Evolutionary conservation across 1,284 basidiomycete genomes (phyloP), one percentile per base, ranked within the genome.

Genomic region (Peniophora sp.): DNA sequence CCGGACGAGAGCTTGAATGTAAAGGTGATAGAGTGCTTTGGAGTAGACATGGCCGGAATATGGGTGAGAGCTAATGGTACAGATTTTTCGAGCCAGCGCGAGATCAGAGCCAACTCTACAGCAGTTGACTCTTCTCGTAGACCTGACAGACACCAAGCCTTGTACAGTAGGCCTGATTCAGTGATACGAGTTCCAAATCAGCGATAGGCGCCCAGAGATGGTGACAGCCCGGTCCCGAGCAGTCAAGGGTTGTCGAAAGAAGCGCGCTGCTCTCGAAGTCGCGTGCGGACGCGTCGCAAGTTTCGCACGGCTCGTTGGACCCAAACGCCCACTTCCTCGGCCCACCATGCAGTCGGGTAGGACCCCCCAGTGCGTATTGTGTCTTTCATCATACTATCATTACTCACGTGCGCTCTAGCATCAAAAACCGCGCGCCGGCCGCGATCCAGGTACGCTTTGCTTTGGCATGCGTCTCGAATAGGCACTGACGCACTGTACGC

Each of bases 371-470:
- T 78, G 56, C 18, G 57, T 50, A 20, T n/a, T 41, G n/a, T 8
- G 48, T 15, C 15, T n/a, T n/a, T n/a, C n/a, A n/a, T n/a, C n/a
- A n/a, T n/a, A n/a, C 27, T n/a, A n/a, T 9, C 32, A 51, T 57
- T 42, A 24, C 43, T 36, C 22, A 14, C 35, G 15, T 23, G 11
- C 39, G 59, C 47, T 36, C 22, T 49, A 85, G 90, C 55, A 93
- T 97, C 58, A 94, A 95, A 77, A 97, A 97, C 69, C 80, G 94
- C 49, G 94, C 94, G 20, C 85, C 94, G 24, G 94, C 94, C 52
- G 86, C 91, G 51, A 76, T 97, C 55, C 94, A 97, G 69, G 89
- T 88, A 52, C 52, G 72, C 66, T 24, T 23, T 35, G 49, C 35
- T 37, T 23, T 42, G 32, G 34, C 24, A 11, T 48, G 17, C 37